Conservation (phyloP, 2,329 filamentous ascomycete species). For the Xylaria sp. region DNA sequence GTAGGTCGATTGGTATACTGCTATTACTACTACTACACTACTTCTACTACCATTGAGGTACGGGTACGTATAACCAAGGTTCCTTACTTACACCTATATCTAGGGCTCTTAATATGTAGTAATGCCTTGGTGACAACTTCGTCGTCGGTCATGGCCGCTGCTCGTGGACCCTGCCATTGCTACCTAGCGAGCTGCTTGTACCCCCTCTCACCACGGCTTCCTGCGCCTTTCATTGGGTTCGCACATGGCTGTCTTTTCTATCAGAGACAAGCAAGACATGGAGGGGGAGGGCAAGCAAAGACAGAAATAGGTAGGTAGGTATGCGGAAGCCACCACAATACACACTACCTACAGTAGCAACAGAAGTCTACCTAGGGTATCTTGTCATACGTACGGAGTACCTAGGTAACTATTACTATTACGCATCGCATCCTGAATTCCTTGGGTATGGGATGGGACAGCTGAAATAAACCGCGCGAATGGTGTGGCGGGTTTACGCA, state of each 20-base stretch:
- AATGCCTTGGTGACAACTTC: neutral
- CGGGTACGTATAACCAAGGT: no score
- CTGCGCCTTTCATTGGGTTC: neutral
- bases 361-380: no score
- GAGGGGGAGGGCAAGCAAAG: neutral
- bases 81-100: neutral
- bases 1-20: no score
- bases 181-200: neutral
- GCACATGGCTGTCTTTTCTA: neutral
- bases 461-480: slow-evolving; percentile 15
- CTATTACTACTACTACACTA: no score
- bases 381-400: slow-evolving; percentile 5
- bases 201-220: neutral
- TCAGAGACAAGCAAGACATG: slow-evolving; percentile 8
- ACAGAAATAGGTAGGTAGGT: neutral
- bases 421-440: neutral
- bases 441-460: neutral
- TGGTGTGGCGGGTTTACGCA: slow-evolving; percentile 23
- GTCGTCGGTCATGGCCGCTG: neutral
- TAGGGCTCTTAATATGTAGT: neutral
- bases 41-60: no score
- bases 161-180: neutral
- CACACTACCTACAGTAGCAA: no score
- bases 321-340: slow-evolving; percentile 16
- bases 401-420: neutral